Percentiles rank a stretch among this genome's conserved stretches.
Conservation (phyloP, 1,139 yeast species). For the Sugiyamaella grinbergsii region DNA sequence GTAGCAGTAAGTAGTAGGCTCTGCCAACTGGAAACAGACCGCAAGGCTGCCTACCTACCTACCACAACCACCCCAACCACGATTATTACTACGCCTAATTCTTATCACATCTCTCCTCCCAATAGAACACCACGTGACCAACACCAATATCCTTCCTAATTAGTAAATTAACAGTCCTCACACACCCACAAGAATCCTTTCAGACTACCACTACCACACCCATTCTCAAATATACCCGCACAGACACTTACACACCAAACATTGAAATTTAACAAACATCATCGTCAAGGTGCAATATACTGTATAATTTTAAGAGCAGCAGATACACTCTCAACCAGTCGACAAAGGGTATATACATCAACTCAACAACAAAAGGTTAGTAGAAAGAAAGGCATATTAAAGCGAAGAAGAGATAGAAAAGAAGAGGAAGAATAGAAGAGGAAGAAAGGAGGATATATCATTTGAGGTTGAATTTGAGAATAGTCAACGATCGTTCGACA, state of each 20-base stretch:
- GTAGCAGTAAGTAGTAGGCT: no score
- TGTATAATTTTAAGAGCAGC: slow-evolving; percentile 12
- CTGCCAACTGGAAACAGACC: no score
- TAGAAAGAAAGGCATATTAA: background rate
- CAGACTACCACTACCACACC: background rate
- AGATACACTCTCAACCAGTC: slow-evolving; percentile 17
- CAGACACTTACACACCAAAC: background rate
- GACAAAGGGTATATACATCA: slow-evolving; percentile 20
- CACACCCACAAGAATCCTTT: no score
- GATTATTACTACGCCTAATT: background rate
- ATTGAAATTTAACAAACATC: slow-evolving; percentile 15
- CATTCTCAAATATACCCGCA: slow-evolving; percentile 16
- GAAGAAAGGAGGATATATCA: slow-evolving; percentile 1
- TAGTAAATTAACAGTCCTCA: slow-evolving; percentile 8
- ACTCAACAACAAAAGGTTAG: slow-evolving; percentile 20
- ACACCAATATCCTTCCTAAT: background rate
- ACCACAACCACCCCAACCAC: background rate
- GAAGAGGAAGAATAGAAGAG: background rate
- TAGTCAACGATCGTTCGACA: no score
- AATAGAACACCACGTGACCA: slow-evolving; percentile 1
- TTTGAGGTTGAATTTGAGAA: no score
- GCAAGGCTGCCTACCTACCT: background rate
- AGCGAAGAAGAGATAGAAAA: background rate
- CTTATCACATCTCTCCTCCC: background rate
- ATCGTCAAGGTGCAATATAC: background rate